Evolutionary conservation across 768 basidiomycete species (phyloP).

Genomic region (Termitomyces sp.): DNA sequence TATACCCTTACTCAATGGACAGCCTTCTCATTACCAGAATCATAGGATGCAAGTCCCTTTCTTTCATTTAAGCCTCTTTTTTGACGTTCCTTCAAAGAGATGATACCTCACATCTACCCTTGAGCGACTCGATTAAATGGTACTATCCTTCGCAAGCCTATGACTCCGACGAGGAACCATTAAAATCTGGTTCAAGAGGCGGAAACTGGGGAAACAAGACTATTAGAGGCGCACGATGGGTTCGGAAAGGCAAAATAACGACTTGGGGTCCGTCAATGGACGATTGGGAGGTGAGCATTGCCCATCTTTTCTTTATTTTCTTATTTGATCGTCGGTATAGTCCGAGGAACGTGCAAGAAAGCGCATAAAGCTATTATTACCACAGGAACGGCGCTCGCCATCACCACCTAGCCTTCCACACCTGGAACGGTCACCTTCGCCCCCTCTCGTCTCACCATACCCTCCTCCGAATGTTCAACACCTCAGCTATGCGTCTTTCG

Average conservation of each 20-base stretch:
- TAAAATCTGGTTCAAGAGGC: slow-evolving; percentile 36
- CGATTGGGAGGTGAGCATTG: slow-evolving; percentile 71
- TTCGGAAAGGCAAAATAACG: slow-evolving; percentile 74
- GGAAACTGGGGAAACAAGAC: slow-evolving; percentile 88
- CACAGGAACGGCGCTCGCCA: slow-evolving; percentile 56
- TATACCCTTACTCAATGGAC: not conserved
- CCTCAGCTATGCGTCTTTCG: slow-evolving; percentile 75
- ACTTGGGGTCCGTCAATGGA: slow-evolving; percentile 82
- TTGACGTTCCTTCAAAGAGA: slow-evolving; percentile 4
- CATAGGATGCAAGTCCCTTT: slow-evolving; percentile 21
- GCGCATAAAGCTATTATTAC: slow-evolving; percentile 65
- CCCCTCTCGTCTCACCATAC: slow-evolving; percentile 75
- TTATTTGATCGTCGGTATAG: slow-evolving; percentile 30
- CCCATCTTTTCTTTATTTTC: not conserved
- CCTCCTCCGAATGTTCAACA: slow-evolving; percentile 63
- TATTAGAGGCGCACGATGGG: slow-evolving; percentile 72
- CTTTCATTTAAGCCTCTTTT: not conserved
- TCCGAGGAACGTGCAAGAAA: slow-evolving; percentile 81
- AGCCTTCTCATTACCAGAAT: slow-evolving; percentile 12
- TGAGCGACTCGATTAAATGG: slow-evolving; percentile 75
- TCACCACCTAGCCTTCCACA: slow-evolving; percentile 74
- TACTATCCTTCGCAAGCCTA: slow-evolving; percentile 81
- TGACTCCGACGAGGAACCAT: slow-evolving; percentile 57
- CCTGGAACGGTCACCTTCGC: slow-evolving; percentile 67
- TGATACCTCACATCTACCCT: slow-evolving; percentile 29